A percentile compares a stretch with the other conserved stretches of the same genome.
phyloP scores from a whole-genome alignment of 768 basidiomycete genomes.

The Phanerochaete sordida region DNA sequence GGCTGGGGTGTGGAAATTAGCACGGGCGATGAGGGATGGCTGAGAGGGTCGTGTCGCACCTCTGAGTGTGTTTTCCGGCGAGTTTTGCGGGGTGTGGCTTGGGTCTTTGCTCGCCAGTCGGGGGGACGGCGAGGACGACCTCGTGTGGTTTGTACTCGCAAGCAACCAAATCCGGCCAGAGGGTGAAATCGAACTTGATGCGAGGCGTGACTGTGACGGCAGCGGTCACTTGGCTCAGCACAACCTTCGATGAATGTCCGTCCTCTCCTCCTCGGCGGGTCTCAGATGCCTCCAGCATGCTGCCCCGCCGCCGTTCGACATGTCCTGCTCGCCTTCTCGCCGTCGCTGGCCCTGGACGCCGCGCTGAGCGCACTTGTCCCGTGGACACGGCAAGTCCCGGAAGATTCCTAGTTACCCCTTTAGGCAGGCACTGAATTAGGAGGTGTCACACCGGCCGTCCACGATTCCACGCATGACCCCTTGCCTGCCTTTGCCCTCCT shows the following conservation, averaged over 20 bases:
- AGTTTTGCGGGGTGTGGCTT: not conserved
- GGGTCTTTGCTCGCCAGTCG: slow-evolving; percentile 2
- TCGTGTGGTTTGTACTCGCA: slow-evolving; percentile 25
- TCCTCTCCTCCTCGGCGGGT: too few species aligned
- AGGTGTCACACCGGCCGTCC: too few species aligned
- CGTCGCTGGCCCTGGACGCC: not conserved
- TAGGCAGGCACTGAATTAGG: slow-evolving; percentile 1
- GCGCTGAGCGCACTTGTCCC: not conserved
- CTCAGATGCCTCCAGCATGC: too few species aligned
- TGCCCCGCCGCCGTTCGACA: not conserved
- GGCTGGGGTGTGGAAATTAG: not conserved
- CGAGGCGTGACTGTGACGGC: slow-evolving; percentile 25
- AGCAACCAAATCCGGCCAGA: slow-evolving; percentile 30
- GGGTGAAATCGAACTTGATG: slow-evolving; percentile 24
- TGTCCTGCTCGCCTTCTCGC: not conserved
- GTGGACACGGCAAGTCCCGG: slow-evolving; percentile 12
- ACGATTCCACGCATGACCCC: not conserved
- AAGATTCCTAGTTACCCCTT: slow-evolving; percentile 22
- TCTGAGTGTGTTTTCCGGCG: not conserved
- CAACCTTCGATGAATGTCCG: not conserved
- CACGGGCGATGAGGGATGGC: not conserved
- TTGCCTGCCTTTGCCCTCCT: not conserved
- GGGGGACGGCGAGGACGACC: slow-evolving; percentile 9
- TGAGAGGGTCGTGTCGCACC: not conserved
- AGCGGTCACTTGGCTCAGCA: not conserved